Base-by-base conservation (phyloP, 192 early-diverging fungal genomes). In the Spizellomyces sp. region DNA sequence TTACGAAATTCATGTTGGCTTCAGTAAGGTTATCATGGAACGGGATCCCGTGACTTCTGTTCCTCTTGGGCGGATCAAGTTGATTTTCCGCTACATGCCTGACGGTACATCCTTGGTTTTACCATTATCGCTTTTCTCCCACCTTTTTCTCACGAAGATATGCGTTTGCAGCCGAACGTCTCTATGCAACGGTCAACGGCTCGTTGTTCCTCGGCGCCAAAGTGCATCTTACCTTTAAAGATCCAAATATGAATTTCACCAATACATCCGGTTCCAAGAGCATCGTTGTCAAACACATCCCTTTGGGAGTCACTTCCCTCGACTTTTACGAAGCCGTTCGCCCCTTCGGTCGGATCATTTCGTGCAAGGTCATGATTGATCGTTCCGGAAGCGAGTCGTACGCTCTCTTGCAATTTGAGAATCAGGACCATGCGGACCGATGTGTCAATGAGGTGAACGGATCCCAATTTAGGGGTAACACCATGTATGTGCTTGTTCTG, bases 361-460 rank as follows among this genome's bases (percentile, higher is more conserved):
- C 76, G 17, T 84, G 83, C 75, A 81, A 83, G 55, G 83, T 83
- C 54, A 78, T 84, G 78, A 71, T 84, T 61, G 83, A 84, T 64
- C 79, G 83, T 1, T 74, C 73, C 27, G 83, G 80, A 8, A 62
- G 66, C 15, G 83, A 84, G 44, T 45, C 70, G 47, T 84, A 80
- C 61, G 80, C 83, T 44, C 58, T 84, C 42, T 52, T 84, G 60
- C 83, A 84, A 55, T 84, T 78, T 76, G 83, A 84, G 70, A 82
- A 82, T 59, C 83, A 84, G 62, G 75, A 71, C n/a, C 45, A 63
- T 61, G 83, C 78, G 9, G 83, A 84, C 42, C n/a, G 62, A 50
- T 84, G 83, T 70, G 27, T 84, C 41, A 54, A 45, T 5, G 78
- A 79, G 21, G 63, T 82, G 75, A 84, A 84, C 67, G 83, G 80